Conservation (phyloP, 192 early-diverging fungal genomes). For the Rhizoclosmatium sp. region DNA sequence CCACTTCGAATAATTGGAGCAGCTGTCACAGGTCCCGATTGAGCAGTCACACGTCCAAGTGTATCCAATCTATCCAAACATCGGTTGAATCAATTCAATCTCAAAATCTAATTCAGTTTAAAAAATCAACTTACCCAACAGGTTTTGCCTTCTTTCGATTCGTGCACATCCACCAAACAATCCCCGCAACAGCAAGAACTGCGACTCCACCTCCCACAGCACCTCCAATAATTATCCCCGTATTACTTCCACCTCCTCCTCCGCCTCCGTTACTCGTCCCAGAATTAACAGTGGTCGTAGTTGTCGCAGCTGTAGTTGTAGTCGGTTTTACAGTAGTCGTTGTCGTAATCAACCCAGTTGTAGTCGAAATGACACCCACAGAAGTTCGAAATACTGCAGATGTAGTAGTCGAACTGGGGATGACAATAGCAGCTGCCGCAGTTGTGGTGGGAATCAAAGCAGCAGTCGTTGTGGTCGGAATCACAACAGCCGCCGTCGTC, state of each 20-base stretch:
- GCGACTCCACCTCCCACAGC: background rate
- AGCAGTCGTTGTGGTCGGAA: background rate
- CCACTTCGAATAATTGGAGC: no score
- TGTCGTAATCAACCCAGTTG: background rate
- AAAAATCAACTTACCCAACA: no score
- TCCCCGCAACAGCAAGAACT: background rate
- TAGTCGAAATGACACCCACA: background rate
- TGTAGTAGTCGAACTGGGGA: background rate
- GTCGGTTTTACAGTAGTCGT: background rate
- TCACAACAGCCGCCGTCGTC: no score
- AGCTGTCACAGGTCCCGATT: no score
- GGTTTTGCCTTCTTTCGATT: background rate
- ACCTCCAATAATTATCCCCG: background rate
- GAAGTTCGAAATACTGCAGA: no score
- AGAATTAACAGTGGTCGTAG: background rate
- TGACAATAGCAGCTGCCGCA: background rate
- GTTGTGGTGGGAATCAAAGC: background rate
- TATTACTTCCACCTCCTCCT: background rate
- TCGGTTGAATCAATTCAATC: no score
- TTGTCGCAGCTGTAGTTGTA: background rate
- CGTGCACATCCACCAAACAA: background rate
- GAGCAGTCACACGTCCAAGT: no score
- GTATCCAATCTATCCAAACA: no score
- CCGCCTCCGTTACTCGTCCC: background rate
- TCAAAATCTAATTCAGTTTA: no score